Percentiles rank a stretch among this genome's conserved stretches.
phyloP scores from a whole-genome alignment of 2,329 filamentous ascomycete species.

The Trichoderma pleuroti region DNA sequence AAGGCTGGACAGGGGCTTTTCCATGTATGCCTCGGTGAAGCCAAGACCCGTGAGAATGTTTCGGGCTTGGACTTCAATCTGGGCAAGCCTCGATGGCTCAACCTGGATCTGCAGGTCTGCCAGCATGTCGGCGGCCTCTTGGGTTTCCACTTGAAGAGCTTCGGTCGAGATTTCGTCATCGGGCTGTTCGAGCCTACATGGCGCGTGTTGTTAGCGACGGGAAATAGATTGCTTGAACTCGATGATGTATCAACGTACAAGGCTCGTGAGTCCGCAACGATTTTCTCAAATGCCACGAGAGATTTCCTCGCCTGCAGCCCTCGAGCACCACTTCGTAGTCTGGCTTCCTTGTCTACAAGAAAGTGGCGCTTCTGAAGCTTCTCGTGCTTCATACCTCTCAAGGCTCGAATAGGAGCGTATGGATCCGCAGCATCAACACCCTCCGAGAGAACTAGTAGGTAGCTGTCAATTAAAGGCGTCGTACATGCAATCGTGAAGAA shows the following conservation, averaged over 20 bases:
- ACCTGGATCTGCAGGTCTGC: slow-evolving; percentile 64
- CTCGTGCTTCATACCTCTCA: slow-evolving; percentile 61
- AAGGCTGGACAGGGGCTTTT: slow-evolving; percentile 58
- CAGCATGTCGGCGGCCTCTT: slow-evolving; percentile 66
- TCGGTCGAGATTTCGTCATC: slow-evolving; percentile 55
- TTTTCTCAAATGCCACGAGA: slow-evolving; percentile 65
- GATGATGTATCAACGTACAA: slow-evolving; percentile 39
- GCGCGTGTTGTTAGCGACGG: not conserved
- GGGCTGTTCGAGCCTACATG: slow-evolving; percentile 45
- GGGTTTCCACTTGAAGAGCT: slow-evolving; percentile 60
- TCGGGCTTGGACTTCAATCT: slow-evolving; percentile 63
- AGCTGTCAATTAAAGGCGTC: slow-evolving; percentile 21
- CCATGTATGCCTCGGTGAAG: slow-evolving; percentile 61
- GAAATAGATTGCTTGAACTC: not conserved
- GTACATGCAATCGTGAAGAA: not conserved
- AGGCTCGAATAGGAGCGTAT: slow-evolving; percentile 55
- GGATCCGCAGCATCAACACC: slow-evolving; percentile 57
- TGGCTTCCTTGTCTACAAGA: slow-evolving; percentile 68
- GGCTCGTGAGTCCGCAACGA: slow-evolving; percentile 54
- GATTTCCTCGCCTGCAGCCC: slow-evolving; percentile 75
- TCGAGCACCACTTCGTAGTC: slow-evolving; percentile 68
- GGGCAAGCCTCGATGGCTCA: slow-evolving; percentile 61
- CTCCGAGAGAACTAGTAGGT: slow-evolving; percentile 48
- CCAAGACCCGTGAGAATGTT: slow-evolving; percentile 67
- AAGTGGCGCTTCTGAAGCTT: slow-evolving; percentile 62